A percentile compares a stretch with the other conserved stretches of the same genome.
phyloP scores from a whole-genome alignment of 805 yeast species.

The Wickerhamomyces tratensis region DNA sequence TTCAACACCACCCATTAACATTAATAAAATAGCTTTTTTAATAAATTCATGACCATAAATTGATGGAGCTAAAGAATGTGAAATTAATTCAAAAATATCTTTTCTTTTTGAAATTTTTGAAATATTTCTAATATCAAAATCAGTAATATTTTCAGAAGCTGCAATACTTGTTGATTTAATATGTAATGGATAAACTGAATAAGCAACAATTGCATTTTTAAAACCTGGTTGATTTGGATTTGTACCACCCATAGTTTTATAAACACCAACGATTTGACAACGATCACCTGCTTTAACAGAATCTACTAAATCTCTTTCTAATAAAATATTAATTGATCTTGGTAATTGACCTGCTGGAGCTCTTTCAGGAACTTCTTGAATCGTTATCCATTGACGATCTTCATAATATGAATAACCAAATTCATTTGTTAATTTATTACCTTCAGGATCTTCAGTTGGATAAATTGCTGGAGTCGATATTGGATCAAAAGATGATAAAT shows the following conservation, averaged over 20 bases:
- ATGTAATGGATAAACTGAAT: conserved; percentile 82
- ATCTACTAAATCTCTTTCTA: conserved; percentile 94
- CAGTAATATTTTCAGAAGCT: conserved; percentile 58
- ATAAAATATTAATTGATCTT: conserved; percentile 80
- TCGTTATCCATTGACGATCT: conserved; percentile 88
- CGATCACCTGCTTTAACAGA: conserved; percentile 92
- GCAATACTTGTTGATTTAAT: conserved; percentile 84
- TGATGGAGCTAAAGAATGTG: conserved; percentile 90
- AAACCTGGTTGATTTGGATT: conserved; percentile 52
- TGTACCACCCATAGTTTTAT: conserved; percentile 79
- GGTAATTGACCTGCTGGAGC: conserved; percentile 99
- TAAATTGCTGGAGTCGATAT: conserved; percentile 75
- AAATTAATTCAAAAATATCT: conserved; percentile 65
- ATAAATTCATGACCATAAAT: conserved; percentile 90
- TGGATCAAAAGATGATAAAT: conserved; percentile 83
- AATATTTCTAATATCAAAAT: conserved; percentile 78
- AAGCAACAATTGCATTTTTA: conserved; percentile 76
- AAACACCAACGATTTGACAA: conserved; percentile 88
- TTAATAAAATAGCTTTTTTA: conserved; percentile 81
- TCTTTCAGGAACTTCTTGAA: conserved; percentile 96
- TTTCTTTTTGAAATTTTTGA: conserved; percentile 63
- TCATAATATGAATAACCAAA: conserved; percentile 88
- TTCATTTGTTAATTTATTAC: conserved; percentile 81
- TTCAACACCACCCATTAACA: conserved; percentile 91
- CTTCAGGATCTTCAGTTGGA: conserved; percentile 89